Percentiles rank a stretch among this genome's conserved stretches.
Conservation (phyloP, 495 filamentous ascomycete genomes). For the Entonaema liquescens region DNA sequence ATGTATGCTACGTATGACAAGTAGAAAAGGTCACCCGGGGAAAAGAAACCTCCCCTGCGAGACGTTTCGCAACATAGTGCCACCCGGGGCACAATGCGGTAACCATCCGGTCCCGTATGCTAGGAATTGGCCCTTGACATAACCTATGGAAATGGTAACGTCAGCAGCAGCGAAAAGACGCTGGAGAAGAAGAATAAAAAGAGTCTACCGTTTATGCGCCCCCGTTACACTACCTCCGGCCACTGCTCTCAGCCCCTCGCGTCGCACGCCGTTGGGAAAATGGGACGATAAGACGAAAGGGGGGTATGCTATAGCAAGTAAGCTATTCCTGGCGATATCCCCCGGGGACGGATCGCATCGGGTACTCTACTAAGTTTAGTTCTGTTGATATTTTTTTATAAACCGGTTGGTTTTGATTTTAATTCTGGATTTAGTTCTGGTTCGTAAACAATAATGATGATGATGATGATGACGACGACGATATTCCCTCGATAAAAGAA, state of each 20-base stretch:
- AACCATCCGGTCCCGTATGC: not conserved
- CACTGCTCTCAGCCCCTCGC: not conserved
- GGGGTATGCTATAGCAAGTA: not conserved
- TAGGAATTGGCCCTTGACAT: not conserved
- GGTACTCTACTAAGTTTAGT: not conserved
- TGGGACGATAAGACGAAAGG: not conserved
- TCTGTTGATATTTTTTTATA: too few species aligned
- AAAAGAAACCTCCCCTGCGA: not conserved
- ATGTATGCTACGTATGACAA: not conserved
- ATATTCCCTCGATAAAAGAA: not conserved
- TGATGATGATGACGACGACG: not conserved
- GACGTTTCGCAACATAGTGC: constrained; percentile 5
- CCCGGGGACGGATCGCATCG: not conserved
- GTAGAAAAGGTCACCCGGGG: constrained; percentile 1
- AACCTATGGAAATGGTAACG: too few species aligned
- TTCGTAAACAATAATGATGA: too few species aligned
- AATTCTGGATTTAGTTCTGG: too few species aligned
- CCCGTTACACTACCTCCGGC: not conserved
- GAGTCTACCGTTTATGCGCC: not conserved
- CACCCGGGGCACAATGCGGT: not conserved
- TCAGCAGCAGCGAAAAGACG: not conserved
- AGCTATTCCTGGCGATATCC: too few species aligned
- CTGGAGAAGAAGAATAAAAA: not conserved
- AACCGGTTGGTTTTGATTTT: too few species aligned
- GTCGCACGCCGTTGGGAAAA: not conserved